phyloP scores from a whole-genome alignment of 108 stramenopile species.

The Epipyxis sp. region DNA sequence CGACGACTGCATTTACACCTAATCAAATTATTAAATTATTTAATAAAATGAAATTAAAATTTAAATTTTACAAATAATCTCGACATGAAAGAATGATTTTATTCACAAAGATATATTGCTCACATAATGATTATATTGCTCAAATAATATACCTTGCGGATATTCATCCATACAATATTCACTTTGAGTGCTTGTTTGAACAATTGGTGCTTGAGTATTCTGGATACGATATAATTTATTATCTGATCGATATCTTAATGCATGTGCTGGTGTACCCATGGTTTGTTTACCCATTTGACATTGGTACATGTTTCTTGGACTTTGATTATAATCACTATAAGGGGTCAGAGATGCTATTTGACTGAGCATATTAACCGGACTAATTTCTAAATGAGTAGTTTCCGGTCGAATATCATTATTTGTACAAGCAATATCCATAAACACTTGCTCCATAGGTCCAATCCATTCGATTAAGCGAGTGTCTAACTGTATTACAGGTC shows the following conservation, averaged over 20 bases:
- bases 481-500: conserved; percentile 79
- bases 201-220: conserved; percentile 90
- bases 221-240: conserved; percentile 91
- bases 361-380: conserved; percentile 94
- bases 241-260: conserved; percentile 78
- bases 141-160: conserved; percentile 64
- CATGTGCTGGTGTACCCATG: conserved; percentile 95
- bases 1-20: conserved; percentile 92
- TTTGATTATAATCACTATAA: conserved; percentile 96
- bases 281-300: conserved; percentile 99
- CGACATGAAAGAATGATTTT: too few relatives aligned
- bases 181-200: conserved; percentile 81
- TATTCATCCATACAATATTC: conserved; percentile 95
- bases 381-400: conserved; percentile 84
- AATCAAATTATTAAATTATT: too few relatives aligned
- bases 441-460: conserved; percentile 95
- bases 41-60: too few relatives aligned
- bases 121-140: too few relatives aligned
- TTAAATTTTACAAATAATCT: too few relatives aligned
- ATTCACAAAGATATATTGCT: too few relatives aligned
- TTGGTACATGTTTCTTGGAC: conserved; percentile 92
- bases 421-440: conserved; percentile 74
- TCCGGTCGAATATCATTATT: conserved; percentile 48
- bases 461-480: conserved; percentile 79
- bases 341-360: conserved; percentile 91